Base-by-base conservation (phyloP, 768 basidiomycete genomes). In the Amanita polypyramis region DNA sequence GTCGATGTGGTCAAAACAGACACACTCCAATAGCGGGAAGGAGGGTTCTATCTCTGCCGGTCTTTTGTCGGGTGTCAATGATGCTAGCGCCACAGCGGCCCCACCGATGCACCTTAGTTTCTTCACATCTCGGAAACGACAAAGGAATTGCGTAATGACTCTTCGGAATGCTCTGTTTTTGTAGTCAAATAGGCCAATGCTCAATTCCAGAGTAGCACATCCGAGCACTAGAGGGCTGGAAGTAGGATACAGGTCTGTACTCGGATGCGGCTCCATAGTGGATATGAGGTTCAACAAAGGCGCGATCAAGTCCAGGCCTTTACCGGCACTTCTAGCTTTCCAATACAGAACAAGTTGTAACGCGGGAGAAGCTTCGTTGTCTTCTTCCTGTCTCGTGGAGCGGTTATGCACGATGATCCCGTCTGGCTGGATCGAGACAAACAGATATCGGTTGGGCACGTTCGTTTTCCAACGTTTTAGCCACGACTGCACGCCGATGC, bases 341-440 rank as follows among this genome's bases (percentile, higher is more conserved):
- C 34, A 27, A 9, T 21, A 35, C 3, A 45, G 20, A 9, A 19
- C 23, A 9, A 36, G 44, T 20, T 45, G 32, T 14, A 45, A 10
- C n/a, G 34, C 20, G n/a, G 43, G 43, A 1, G 43, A 20, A 11
- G 7, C 9, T 17, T 30, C 19, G 14, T 6, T 19, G 3, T 43
- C 9, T 12, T 5, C 7, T 4, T 45, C 10, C 20, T 45, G 20
- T 8, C 20, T 45, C 44, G 23, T 34, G 14, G 32, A 32, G 7
- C 44, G 35, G 25, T 45, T 45, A 25, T 45, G 44, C 19, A 45
- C 34, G n/a, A 36, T 43, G 29, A 43, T 43, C 17, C 44, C 44
- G 4, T 36, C 20, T n/a, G 44, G 44, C n/a, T 36, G 29, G 2
- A 45, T 45, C 34, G 33, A 45, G 21, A 45, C 21, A 9, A 20